Percentiles rank a stretch among this genome's conserved stretches.
These are phyloP conservation scores for Hura crepitans DNA, from an alignment of 441 rosid genomes.

Conservation along the genomic window DNA sequence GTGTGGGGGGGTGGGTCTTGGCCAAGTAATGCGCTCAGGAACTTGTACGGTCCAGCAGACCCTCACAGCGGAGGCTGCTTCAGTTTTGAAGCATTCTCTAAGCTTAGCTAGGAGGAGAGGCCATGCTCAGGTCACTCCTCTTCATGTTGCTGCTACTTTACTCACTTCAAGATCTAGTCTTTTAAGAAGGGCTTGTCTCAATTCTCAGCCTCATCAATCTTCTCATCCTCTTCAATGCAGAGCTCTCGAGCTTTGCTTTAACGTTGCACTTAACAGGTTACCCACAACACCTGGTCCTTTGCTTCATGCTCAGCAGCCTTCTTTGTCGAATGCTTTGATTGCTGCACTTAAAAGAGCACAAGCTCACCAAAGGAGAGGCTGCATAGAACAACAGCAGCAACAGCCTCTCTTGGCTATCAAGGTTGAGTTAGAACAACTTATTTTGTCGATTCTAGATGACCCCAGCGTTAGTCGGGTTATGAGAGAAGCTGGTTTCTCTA, in stretches of 20 bases:
- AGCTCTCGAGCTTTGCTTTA: conserved; percentile 92
- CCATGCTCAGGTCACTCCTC: conserved; percentile 97
- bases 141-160: conserved; percentile 88
- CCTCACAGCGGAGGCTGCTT: conserved; percentile 98
- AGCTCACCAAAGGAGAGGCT: conserved; percentile 87
- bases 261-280: conserved; percentile 77
- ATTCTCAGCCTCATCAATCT: conserved; percentile 57
- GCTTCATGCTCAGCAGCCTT: conserved; percentile 61
- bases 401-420: conserved; percentile 68
- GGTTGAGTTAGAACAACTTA: conserved; percentile 78
- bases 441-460: conserved; percentile 82
- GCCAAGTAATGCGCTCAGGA: conserved; percentile 93
- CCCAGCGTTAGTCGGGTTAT: conserved; percentile 92
- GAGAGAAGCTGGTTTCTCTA: conserved; percentile 91
- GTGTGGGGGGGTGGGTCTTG: conserved; percentile 53
- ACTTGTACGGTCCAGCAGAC: conserved; percentile 91
- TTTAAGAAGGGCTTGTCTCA: conserved; percentile 75
- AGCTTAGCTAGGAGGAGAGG: conserved; percentile 88
- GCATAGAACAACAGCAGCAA: conserved; percentile 75
- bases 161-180: conserved; percentile 63
- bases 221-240: conserved; percentile 76
- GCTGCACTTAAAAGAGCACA: conserved; percentile 90
- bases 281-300: conserved; percentile 66
- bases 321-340: conserved; percentile 72
- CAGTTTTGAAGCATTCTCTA: conserved; percentile 93